These are phyloP conservation scores for Zymoseptoria pseudotritici DNA, from an alignment of 2,329 filamentous ascomycete genomes.

Conservation along the genomic window DNA sequence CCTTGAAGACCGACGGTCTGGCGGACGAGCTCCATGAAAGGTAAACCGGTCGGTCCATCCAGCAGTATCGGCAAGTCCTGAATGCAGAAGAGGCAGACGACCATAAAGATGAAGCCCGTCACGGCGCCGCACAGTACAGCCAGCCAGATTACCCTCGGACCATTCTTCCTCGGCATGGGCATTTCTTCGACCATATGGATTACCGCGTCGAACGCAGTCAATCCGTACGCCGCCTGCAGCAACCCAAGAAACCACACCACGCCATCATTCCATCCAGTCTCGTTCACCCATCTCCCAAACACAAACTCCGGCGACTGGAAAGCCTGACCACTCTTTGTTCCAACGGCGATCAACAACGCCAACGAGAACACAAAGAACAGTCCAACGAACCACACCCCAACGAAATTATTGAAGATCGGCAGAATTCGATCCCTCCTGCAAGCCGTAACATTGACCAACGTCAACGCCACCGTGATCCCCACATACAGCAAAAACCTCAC, in stretches of 20 bases:
- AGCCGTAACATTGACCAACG: slow-evolving; percentile 44
- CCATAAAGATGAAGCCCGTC: slow-evolving; percentile 50
- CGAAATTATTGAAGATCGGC: slow-evolving; percentile 50
- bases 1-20: slow-evolving; percentile 43
- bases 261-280: slow-evolving; percentile 48
- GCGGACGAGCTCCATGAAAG: slow-evolving; percentile 53
- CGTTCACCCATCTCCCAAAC: slow-evolving; percentile 46
- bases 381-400: slow-evolving; percentile 46
- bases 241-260: slow-evolving; percentile 54
- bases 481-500: slow-evolving; percentile 50
- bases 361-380: slow-evolving; percentile 48
- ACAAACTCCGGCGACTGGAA: slow-evolving; percentile 48
- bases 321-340: slow-evolving; percentile 35
- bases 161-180: slow-evolving; percentile 44
- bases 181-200: slow-evolving; percentile 55
- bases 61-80: slow-evolving; percentile 42
- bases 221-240: slow-evolving; percentile 50
- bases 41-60: slow-evolving; percentile 43
- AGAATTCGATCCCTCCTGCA: slow-evolving; percentile 44
- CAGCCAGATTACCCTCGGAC: slow-evolving; percentile 47
- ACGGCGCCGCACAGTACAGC: slow-evolving; percentile 39
- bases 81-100: slow-evolving; percentile 50
- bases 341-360: slow-evolving; percentile 47
- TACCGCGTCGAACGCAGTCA: slow-evolving; percentile 52
- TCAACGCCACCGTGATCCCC: slow-evolving; percentile 43